A percentile compares a stretch with the other conserved stretches of the same genome.
phyloP scores from a whole-genome alignment of 441 rosid species.

The Daphne laureola region DNA sequence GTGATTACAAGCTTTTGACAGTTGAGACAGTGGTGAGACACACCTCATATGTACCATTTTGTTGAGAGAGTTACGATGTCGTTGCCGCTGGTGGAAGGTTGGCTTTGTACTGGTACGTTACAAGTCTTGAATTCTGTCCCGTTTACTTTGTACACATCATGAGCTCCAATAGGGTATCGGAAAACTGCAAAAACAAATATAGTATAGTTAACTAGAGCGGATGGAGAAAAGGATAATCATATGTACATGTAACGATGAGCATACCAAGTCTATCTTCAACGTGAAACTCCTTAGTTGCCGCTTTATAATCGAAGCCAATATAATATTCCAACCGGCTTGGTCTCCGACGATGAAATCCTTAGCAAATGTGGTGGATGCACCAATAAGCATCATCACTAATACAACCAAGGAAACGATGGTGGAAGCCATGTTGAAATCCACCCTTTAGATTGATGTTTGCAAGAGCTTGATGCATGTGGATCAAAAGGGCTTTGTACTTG shows the following conservation, averaged over 20 bases:
- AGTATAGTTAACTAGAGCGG: not conserved
- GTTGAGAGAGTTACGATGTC: slow-evolving; percentile 21
- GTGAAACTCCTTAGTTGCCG: slow-evolving; percentile 17
- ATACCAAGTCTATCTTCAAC: slow-evolving; percentile 37
- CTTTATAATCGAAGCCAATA: slow-evolving; percentile 11
- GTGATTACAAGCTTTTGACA: slow-evolving; percentile 27
- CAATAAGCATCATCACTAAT: slow-evolving; percentile 17
- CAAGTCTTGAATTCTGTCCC: slow-evolving; percentile 24
- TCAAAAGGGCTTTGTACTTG: too few species aligned
- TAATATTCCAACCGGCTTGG: slow-evolving; percentile 19
- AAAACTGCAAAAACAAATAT: slow-evolving; percentile 18
- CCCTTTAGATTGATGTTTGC: too few species aligned
- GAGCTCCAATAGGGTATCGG: slow-evolving; percentile 14
- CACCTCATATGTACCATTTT: slow-evolving; percentile 43
- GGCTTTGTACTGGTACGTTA: slow-evolving; percentile 15
- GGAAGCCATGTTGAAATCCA: too few species aligned
- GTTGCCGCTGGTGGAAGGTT: slow-evolving; percentile 17
- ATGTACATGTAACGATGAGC: not conserved
- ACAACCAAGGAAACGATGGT: not conserved
- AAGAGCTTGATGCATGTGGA: too few species aligned
- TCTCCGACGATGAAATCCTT: slow-evolving; percentile 27
- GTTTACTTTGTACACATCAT: slow-evolving; percentile 31
- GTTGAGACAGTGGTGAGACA: slow-evolving; percentile 17
- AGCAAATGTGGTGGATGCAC: slow-evolving; percentile 21
- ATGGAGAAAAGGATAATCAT: not conserved